Evolutionary conservation across 2,329 filamentous ascomycete species (phyloP).

Genomic region (Pseudomassariella vexata): DNA sequence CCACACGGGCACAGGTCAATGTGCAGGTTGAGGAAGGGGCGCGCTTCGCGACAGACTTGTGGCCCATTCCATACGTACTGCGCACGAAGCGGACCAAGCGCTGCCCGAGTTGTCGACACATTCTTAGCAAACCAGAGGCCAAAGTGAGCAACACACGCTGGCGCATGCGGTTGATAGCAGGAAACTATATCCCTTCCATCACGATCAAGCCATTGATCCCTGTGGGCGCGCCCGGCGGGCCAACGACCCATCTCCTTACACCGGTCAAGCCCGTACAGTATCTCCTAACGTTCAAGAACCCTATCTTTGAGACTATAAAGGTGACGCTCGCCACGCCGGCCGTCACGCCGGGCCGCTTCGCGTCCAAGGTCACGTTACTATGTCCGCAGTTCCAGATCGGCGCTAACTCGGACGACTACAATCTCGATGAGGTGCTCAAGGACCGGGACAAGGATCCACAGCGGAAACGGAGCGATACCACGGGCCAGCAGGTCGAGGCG

Average conservation of each 20-base stretch:
- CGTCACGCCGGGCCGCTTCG: slow-evolving; percentile 69
- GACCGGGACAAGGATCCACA: slow-evolving; percentile 35
- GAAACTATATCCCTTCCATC: slow-evolving; percentile 81
- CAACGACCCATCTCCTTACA: slow-evolving; percentile 30
- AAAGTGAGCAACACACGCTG: slow-evolving; percentile 87
- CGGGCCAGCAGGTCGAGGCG: slow-evolving; percentile 63
- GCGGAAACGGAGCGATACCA: slow-evolving; percentile 30
- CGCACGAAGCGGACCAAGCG: slow-evolving; percentile 92
- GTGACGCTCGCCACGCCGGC: slow-evolving; percentile 83
- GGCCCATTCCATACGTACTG: slow-evolving; percentile 76
- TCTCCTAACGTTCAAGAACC: slow-evolving; percentile 86
- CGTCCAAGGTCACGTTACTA: slow-evolving; percentile 79
- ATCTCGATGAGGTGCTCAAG: slow-evolving; percentile 81
- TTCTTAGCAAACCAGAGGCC: slow-evolving; percentile 87
- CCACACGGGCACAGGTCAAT: slow-evolving; percentile 41
- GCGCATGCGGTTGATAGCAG: slow-evolving; percentile 85
- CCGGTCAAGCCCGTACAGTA: slow-evolving; percentile 66
- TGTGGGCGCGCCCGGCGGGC: slow-evolving; percentile 10
- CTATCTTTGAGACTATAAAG: slow-evolving; percentile 84
- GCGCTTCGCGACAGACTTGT: slow-evolving; percentile 67
- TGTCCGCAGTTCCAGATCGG: slow-evolving; percentile 94
- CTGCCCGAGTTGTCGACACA: slow-evolving; percentile 87
- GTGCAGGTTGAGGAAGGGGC: slow-evolving; percentile 43
- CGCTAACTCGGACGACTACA: slow-evolving; percentile 80
- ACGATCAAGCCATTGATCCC: slow-evolving; percentile 52